These are phyloP conservation scores for Ramaria sp. DNA, from an alignment of 768 basidiomycete genomes.

Conservation along the genomic window DNA sequence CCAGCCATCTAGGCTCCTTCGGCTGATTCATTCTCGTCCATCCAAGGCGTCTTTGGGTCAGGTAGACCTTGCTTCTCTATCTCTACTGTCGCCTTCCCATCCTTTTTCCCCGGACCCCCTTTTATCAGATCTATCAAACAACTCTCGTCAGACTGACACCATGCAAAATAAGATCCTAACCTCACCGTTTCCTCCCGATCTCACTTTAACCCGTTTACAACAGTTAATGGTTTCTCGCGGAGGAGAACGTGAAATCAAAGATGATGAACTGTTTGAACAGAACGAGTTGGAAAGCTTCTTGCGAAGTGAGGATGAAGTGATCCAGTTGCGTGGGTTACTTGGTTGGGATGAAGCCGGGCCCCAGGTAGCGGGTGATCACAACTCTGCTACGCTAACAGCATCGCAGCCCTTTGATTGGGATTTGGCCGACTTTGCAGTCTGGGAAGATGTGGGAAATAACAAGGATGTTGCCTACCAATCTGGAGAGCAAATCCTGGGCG, in stretches of 20 bases:
- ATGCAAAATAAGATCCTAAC: constrained; percentile 1
- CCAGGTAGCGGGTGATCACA: background rate
- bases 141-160: background rate
- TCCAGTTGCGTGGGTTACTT: constrained; percentile 27
- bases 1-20: background rate
- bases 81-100: constrained; percentile 3
- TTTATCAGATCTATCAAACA: background rate
- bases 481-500: constrained; percentile 6
- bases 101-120: background rate
- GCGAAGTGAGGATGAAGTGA: constrained; percentile 40
- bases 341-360: constrained; percentile 21
- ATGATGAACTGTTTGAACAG: constrained; percentile 62
- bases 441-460: background rate
- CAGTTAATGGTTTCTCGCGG: constrained; percentile 48
- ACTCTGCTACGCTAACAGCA: background rate
- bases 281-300: constrained; percentile 58
- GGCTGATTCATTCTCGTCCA: background rate
- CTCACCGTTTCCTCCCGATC: constrained; percentile 14
- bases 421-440: background rate
- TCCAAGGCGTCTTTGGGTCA: background rate
- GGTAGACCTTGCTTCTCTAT: constrained; percentile 6
- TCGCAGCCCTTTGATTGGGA: background rate
- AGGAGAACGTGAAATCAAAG: constrained; percentile 41
- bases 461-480: background rate
- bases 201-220: constrained; percentile 54